A percentile compares a stretch with the other conserved stretches of the same genome.
phyloP scores from a whole-genome alignment of 176 grass and related monocot genomes.

The Panicum miliaceum region DNA sequence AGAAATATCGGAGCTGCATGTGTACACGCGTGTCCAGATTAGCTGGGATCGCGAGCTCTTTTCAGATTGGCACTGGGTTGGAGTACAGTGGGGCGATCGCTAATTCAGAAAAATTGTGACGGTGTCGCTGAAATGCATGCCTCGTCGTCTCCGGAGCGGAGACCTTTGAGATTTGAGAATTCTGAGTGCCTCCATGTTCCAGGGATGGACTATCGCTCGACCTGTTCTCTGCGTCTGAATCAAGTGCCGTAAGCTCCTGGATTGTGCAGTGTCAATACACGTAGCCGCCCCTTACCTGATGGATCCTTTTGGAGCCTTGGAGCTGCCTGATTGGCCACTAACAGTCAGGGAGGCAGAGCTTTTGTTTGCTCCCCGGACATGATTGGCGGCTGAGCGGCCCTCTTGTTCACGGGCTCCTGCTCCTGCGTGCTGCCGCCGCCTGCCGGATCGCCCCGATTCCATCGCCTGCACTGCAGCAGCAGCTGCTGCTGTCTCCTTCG shows the following conservation, averaged over 20 bases:
- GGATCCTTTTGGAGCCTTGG: no score
- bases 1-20: background rate
- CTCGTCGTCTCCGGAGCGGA: background rate
- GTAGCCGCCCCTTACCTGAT: background rate
- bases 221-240: background rate
- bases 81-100: no score
- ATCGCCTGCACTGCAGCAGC: background rate
- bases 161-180: background rate
- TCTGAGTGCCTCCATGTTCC: no score
- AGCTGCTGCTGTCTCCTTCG: background rate
- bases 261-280: background rate
- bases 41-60: background rate
- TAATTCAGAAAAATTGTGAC: no score
- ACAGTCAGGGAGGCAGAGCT: background rate
- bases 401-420: conserved; percentile 31
- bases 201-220: background rate
- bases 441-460: background rate
- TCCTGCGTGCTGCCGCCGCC: background rate
- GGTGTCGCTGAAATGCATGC: no score
- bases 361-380: background rate
- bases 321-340: no score
- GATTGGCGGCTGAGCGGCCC: background rate
- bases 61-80: background rate
- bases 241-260: background rate
- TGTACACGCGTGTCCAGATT: background rate